Evolutionary conservation across 2,329 filamentous ascomycete genomes (phyloP).

Genomic region (Lachnellula arida): DNA sequence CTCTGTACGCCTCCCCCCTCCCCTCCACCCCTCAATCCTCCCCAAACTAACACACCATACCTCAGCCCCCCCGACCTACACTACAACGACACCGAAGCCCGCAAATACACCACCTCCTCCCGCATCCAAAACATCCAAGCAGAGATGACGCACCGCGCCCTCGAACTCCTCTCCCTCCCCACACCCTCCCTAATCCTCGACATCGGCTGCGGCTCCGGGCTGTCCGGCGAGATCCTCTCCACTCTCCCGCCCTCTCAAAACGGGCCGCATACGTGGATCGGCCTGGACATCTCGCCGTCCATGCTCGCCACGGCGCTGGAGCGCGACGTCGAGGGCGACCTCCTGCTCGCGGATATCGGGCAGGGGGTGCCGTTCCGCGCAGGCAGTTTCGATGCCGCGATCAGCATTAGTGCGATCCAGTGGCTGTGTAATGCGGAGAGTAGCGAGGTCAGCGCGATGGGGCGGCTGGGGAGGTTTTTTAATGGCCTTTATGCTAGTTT

Average conservation of each 20-base stretch:
- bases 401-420: conserved; percentile 93
- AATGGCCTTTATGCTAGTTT: conserved; percentile 84
- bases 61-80: conserved; percentile 86
- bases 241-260: conserved; percentile 63
- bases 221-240: conserved; percentile 90
- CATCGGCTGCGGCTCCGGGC: conserved; percentile 90
- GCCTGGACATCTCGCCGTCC: conserved; percentile 90
- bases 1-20: conserved; percentile 57
- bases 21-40: conserved; percentile 12
- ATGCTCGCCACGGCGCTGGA: conserved; percentile 96
- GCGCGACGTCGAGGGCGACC: conserved; percentile 84
- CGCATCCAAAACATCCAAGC: conserved; percentile 95
- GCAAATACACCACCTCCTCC: conserved; percentile 95
- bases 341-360: conserved; percentile 92
- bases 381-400: conserved; percentile 89
- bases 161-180: conserved; percentile 80
- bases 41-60: background rate
- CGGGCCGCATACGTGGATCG: conserved; percentile 92
- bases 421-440: conserved; percentile 97
- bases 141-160: conserved; percentile 87
- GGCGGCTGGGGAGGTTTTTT: conserved; percentile 80
- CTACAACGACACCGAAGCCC: conserved; percentile 92
- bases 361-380: conserved; percentile 93
- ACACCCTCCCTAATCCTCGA: conserved; percentile 87
- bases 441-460: conserved; percentile 75